phyloP scores from a whole-genome alignment of 2,329 filamentous ascomycete species.

The Diaporthe helianthi region DNA sequence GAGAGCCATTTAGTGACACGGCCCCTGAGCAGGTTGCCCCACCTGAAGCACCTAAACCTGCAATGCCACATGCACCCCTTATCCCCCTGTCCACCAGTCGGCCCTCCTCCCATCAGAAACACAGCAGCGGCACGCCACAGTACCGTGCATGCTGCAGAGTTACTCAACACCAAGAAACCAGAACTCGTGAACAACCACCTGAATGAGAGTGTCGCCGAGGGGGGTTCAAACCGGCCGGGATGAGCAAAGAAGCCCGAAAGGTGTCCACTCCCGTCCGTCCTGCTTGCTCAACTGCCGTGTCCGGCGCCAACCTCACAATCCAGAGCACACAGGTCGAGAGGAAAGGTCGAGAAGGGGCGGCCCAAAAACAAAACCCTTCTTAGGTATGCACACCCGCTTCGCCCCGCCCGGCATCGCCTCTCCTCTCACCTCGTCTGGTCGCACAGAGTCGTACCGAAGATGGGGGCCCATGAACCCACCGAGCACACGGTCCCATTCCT shows the following conservation, averaged over 20 bases:
- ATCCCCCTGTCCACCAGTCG: neutral
- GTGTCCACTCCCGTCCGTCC: neutral
- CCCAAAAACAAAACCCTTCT: neutral
- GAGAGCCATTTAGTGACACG: neutral
- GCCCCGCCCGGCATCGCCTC: neutral
- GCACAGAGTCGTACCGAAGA: neutral
- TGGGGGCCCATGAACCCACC: neutral
- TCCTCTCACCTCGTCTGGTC: neutral
- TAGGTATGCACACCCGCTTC: neutral
- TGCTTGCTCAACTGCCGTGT: neutral
- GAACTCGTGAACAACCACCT: neutral
- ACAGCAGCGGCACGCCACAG: neutral
- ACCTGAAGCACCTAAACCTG: constrained; percentile 21
- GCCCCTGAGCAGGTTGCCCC: constrained; percentile 16
- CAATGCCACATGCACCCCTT: constrained; percentile 20
- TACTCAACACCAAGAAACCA: constrained; percentile 8
- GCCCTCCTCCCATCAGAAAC: constrained; percentile 15
- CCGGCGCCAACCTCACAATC: neutral
- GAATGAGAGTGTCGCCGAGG: neutral
- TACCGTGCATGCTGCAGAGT: neutral
- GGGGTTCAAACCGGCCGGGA: neutral
- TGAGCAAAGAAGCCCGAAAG: neutral
- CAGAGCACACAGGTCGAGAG: neutral
- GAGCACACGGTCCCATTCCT: neutral
- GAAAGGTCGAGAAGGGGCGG: neutral